Evolutionary conservation across 192 early-diverging fungal species (phyloP).

Genomic region (Entomortierella parvispora): DNA sequence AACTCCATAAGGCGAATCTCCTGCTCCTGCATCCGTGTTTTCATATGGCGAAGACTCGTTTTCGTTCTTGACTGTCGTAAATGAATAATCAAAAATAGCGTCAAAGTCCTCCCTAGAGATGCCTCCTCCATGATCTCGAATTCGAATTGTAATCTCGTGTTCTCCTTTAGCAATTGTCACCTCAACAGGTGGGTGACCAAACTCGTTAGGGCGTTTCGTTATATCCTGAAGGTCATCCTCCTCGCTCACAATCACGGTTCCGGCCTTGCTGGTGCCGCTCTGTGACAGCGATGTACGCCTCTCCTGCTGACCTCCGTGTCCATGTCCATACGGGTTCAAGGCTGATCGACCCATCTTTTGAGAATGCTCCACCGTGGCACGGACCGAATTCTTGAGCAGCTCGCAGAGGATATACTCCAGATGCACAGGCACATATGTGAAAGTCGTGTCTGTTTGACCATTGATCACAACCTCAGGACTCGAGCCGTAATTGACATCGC

Average conservation of each 20-base stretch:
- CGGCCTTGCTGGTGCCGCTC: neutral
- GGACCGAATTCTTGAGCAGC: constrained; percentile 87
- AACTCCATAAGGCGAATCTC: constrained; percentile 28
- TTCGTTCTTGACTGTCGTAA: constrained; percentile 83
- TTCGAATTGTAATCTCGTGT: constrained; percentile 82
- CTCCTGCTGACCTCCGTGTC: neutral
- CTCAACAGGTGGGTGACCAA: constrained; percentile 78
- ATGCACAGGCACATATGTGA: constrained; percentile 91
- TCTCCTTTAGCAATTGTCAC: constrained; percentile 82
- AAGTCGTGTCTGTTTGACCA: constrained; percentile 71
- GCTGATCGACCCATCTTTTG: constrained; percentile 52
- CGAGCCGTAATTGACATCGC: constrained; percentile 91
- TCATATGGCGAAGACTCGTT: constrained; percentile 52
- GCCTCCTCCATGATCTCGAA: constrained; percentile 92
- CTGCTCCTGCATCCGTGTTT: constrained; percentile 27
- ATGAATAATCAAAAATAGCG: constrained; percentile 92
- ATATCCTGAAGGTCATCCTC: constrained; percentile 22
- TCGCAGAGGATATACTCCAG: constrained; percentile 95
- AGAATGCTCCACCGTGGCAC: constrained; percentile 86
- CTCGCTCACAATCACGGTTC: constrained; percentile 23
- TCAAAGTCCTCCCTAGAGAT: constrained; percentile 78
- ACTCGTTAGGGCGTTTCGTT: constrained; percentile 50
- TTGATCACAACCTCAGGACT: constrained; percentile 76
- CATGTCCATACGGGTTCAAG: constrained; percentile 4
- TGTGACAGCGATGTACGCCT: neutral